These are phyloP conservation scores for Globisporangium ultimum DNA, from an alignment of 352 stramenopile genomes.

Conservation along the genomic window DNA sequence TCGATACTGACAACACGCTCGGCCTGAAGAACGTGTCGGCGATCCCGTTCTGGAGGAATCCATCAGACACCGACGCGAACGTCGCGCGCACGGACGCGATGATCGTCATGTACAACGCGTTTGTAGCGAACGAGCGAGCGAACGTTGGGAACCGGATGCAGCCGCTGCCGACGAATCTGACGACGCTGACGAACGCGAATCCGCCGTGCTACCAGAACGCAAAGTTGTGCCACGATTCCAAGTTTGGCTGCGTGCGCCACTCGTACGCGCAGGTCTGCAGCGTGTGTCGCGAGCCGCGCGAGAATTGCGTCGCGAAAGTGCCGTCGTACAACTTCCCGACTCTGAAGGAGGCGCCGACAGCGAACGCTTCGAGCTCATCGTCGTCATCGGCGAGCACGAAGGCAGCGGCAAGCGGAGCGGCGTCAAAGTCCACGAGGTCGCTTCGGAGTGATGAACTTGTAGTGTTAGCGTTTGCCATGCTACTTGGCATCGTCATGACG, in stretches of 20 bases:
- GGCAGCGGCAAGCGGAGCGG: too few species aligned
- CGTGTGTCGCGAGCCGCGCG: conserved; percentile 38
- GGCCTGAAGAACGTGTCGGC: conserved; percentile 40
- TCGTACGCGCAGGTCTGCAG: conserved; percentile 66
- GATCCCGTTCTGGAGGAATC: conserved; percentile 61
- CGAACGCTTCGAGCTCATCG: conserved; percentile 15
- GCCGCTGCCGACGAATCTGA: conserved; percentile 36
- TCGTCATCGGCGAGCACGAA: conserved; percentile 8
- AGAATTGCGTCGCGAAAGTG: conserved; percentile 32
- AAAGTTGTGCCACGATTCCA: conserved; percentile 42
- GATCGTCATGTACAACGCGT: conserved; percentile 53
- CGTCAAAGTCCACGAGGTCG: too few species aligned
- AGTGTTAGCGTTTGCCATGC: too few species aligned
- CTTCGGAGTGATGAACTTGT: too few species aligned
- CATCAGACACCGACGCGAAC: conserved; percentile 48
- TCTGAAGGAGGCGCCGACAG: conserved; percentile 26
- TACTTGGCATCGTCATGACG: too few species aligned
- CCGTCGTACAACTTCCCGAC: conserved; percentile 40
- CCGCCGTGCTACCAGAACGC: conserved; percentile 63
- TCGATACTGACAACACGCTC: conserved; percentile 45
- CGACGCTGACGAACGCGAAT: conserved; percentile 37
- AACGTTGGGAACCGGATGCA: conserved; percentile 31
- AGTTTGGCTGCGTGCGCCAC: conserved; percentile 49
- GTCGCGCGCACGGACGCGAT: conserved; percentile 41
- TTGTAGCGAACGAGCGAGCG: conserved; percentile 10